A percentile compares a stretch with the other conserved stretches of the same genome.
phyloP scores from a whole-genome alignment of 192 early-diverging fungal genomes.

The Polychytrium aggregatum region DNA sequence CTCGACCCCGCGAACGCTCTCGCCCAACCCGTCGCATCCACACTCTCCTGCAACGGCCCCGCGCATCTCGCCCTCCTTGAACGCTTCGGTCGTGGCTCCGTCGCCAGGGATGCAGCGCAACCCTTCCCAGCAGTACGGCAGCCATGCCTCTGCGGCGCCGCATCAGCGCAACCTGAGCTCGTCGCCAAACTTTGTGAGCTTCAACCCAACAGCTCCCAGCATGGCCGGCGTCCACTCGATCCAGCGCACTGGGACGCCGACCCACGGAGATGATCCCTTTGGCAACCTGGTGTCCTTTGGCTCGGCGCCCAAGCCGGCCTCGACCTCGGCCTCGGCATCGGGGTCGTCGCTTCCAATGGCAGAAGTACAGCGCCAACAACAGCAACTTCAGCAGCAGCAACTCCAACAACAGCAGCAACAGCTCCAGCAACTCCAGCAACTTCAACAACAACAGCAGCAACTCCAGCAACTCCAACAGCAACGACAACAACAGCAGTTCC shows the following conservation, averaged over 20 bases:
- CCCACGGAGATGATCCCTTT: slow-evolving; percentile 15
- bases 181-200: too few species aligned
- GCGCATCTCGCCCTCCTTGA: too few species aligned
- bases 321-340: slow-evolving; percentile 2
- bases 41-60: neutral
- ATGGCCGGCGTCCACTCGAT: neutral
- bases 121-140: neutral
- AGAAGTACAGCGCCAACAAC: slow-evolving; percentile 5
- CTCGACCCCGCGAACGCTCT: slow-evolving; percentile 5
- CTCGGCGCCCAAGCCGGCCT: neutral
- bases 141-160: neutral
- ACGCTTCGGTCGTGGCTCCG: too few species aligned
- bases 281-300: slow-evolving; percentile 17
- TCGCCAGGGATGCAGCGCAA: neutral
- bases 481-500: too few species aligned
- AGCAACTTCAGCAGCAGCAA: slow-evolving; percentile 6
- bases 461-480: too few species aligned
- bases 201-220: slow-evolving; percentile 8
- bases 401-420: too few species aligned
- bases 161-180: neutral
- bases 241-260: neutral
- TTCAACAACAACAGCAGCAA: too few species aligned
- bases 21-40: too few species aligned
- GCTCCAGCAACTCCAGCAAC: too few species aligned
- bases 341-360: slow-evolving; percentile 15